phyloP scores from a whole-genome alignment of 1,284 basidiomycete species.

The Leccinum variabile region DNA sequence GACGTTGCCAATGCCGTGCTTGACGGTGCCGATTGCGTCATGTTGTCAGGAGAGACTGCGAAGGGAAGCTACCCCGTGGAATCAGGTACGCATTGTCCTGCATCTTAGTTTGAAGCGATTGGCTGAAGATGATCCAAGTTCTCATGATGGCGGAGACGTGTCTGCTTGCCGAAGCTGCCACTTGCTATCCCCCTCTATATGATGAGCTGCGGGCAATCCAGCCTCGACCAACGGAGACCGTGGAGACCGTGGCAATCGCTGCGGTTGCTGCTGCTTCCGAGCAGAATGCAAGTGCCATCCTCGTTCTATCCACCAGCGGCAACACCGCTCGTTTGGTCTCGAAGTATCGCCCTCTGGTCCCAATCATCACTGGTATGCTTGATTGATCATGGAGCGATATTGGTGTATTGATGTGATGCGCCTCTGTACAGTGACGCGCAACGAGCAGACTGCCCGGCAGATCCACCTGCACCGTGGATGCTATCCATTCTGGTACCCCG shows the following conservation, averaged over 20 bases:
- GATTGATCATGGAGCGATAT: slow-evolving; percentile 2
- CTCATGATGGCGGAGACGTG: slow-evolving; percentile 99
- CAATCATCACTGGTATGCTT: slow-evolving; percentile 85
- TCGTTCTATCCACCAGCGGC: slow-evolving; percentile 96
- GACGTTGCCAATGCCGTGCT: slow-evolving; percentile 98
- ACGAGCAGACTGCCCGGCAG: slow-evolving; percentile 93
- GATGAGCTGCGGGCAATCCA: slow-evolving; percentile 83
- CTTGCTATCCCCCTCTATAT: slow-evolving; percentile 90
- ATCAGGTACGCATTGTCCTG: slow-evolving; percentile 61
- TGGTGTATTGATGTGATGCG: slow-evolving; percentile 7
- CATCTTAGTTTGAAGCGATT: background rate
- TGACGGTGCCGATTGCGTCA: slow-evolving; percentile 97
- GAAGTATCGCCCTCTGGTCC: slow-evolving; percentile 94
- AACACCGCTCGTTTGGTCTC: slow-evolving; percentile 95
- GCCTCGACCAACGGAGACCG: slow-evolving; percentile 85
- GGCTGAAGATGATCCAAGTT: slow-evolving; percentile 49
- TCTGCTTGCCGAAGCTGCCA: slow-evolving; percentile 89
- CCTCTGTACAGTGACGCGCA: slow-evolving; percentile 78
- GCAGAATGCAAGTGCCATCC: slow-evolving; percentile 91
- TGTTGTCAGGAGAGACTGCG: slow-evolving; percentile 97
- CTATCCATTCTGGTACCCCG: slow-evolving; percentile 97
- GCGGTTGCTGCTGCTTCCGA: slow-evolving; percentile 94
- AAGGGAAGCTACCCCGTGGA: slow-evolving; percentile 94
- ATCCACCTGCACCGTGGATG: slow-evolving; percentile 96
- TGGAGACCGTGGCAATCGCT: slow-evolving; percentile 92